Base-by-base conservation (phyloP, 169 alveolate genomes). In the Cryptosporidium felis region DNA sequence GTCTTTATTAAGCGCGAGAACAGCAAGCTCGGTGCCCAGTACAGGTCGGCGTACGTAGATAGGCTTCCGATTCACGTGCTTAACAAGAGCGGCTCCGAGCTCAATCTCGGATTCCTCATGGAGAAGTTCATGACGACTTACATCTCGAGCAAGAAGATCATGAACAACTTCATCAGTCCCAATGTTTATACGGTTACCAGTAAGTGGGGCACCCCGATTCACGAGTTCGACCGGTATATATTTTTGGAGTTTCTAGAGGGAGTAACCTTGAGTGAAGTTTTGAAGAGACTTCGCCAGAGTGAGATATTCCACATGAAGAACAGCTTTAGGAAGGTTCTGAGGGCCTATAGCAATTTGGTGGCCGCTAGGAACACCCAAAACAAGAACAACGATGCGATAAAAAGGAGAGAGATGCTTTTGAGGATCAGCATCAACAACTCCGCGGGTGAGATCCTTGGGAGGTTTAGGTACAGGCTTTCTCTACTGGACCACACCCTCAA, bases 211-310 rank as follows among this genome's bases (percentile, higher is more conserved):
- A 16, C 65, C 5, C 58, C 67, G 23, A 23, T 74, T 16, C 46
- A 18, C 14, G 85, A 74, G 49, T 53, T 74, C 41, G 67, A 74
- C 56, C 67, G 85, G n/a, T 74, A 51, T 53, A 74, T 74, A 51
- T 74, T 74, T 53, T 53, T 74, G 85, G 60, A 74, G 34, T 74
- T 23, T 36, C n/a, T 74, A 6, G 85, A 74, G n/a, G 85, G 85
- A 2, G 53, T 53, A 12, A 74, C 85, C 12, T 61, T 74, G 16
- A 74, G 85, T 36, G 85, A 74, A 36, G 51, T 74, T 8, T 21
- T 74, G 21, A 56, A 44, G 40, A 49, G 61, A 9, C 49, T 74
- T 28, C 16, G 74, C 4, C 30, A 56, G 18, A 74, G 67, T 38
- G 85, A 74, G 21, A 74, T 53, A 38, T 74, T 38, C 40, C 85